Conservation (phyloP, 345 rosid genomes). For the Corchorus olitorius region DNA sequence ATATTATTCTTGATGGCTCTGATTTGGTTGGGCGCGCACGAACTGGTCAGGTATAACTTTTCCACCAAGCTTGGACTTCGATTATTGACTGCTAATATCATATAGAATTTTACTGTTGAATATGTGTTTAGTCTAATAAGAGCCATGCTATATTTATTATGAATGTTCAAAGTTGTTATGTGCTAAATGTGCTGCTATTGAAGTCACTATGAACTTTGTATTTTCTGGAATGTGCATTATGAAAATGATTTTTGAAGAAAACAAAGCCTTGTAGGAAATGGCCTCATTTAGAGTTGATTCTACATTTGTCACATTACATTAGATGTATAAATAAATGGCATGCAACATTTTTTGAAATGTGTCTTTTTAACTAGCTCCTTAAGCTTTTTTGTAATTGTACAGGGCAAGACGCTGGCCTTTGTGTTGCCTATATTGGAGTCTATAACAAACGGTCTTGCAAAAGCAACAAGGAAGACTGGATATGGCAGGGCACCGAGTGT, state of each 20-base stretch:
- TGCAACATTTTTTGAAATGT: neutral
- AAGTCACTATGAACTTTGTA: neutral
- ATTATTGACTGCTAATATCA: neutral
- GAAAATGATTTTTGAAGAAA: neutral
- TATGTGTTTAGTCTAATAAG: neutral
- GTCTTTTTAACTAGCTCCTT: constrained; percentile 3
- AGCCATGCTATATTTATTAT: neutral
- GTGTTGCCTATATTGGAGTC: constrained; percentile 96
- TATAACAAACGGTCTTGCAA: constrained; percentile 66
- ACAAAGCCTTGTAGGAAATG: neutral
- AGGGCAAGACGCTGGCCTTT: constrained; percentile 98
- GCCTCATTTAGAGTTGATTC: no score
- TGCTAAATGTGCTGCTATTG: neutral
- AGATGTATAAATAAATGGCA: neutral
- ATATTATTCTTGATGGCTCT: constrained; percentile 66
- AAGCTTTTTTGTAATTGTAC: constrained; percentile 22
- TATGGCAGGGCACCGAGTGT: constrained; percentile 87
- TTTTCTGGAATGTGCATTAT: neutral
- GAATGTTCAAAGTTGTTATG: neutral
- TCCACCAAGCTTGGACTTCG: neutral
- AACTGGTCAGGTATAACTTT: constrained; percentile 76
- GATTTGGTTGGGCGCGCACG: constrained; percentile 97
- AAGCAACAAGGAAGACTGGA: constrained; percentile 63
- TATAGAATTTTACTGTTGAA: neutral
- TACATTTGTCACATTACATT: no score